Percentiles rank a stretch among this genome's conserved stretches.
Evolutionary conservation across 1,284 basidiomycete species (phyloP).

Genomic region (Puccinia polysora): DNA sequence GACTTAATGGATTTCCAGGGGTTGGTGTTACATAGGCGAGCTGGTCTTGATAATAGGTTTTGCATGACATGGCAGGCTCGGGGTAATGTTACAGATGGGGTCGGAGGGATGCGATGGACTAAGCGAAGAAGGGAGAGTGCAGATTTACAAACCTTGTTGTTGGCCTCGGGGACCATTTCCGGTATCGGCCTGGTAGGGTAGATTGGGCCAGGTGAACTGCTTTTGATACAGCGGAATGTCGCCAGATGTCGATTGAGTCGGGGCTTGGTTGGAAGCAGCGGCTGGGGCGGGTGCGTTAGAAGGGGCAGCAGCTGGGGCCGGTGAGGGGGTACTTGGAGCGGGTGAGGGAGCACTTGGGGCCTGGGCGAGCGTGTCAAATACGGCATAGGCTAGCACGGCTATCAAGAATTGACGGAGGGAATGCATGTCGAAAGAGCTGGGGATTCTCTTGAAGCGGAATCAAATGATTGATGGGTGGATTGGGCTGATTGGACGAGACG

Average conservation of each 20-base stretch:
- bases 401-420: not conserved
- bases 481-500: no score
- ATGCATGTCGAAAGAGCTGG: constrained; percentile 5
- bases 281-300: not conserved
- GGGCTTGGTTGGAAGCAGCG: not conserved
- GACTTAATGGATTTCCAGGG: no score
- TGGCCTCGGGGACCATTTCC: constrained; percentile 44
- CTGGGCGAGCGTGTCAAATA: not conserved
- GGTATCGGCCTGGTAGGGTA: constrained; percentile 46
- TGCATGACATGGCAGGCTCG: not conserved
- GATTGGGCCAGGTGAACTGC: constrained; percentile 45
- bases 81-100: not conserved
- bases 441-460: no score
- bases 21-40: no score
- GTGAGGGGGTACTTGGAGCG: not conserved
- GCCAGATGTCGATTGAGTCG: constrained; percentile 37
- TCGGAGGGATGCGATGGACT: not conserved
- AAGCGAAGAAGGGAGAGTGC: not conserved
- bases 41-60: no score
- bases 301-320: not conserved
- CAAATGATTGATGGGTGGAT: no score
- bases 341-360: not conserved
- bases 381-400: constrained; percentile 6
- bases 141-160: constrained; percentile 17
- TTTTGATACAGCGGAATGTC: constrained; percentile 46